Base-by-base conservation (phyloP, 106 monocot genomes). In the Vanilla planifolia region DNA sequence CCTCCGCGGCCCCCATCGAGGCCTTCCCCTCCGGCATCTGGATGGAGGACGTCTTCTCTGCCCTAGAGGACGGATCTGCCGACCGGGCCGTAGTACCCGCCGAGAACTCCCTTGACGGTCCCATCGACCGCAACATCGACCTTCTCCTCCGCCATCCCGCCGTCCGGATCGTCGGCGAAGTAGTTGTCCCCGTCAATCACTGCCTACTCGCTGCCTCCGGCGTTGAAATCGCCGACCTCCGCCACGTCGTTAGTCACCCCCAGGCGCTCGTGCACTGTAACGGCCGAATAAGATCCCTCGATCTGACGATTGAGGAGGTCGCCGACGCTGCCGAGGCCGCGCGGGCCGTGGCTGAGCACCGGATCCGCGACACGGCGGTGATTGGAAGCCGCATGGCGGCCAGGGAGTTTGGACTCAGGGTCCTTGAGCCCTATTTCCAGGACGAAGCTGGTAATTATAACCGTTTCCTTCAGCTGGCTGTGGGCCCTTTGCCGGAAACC, bases 61-160 rank as follows among this genome's bases (percentile, higher is more conserved):
- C 78, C 23, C 63, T 87, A 0, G 75, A 82, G 44, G 43, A 68
- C 37, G 37, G 73, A 16, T 65, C 64, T 8, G 86, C 81, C n/a
- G 81, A 86, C 60, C 81, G 69, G 19, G 86, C 86, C n/a, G 58
- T 86, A 26, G 75, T 86, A 10, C 86, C 86, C 6, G 71, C 74
- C 9, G 86, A 86, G 45, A 86, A 86, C 74, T 86, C 86, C 62
- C 10, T 86, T 40, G 86, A 86, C 55, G 86, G 86, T 1, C 67
- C 86, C 58, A 69, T 86, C 40, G 73, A 55, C 42, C 74, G 86
- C 36, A 86, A 86, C 51, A 55, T 86, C 40, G 86, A 86, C 23
- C 86, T 86, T 37, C 77, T 86, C 42, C 59, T 86, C 53, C 86
- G 86, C 30, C 78, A 86, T 61, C 70, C 67, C 16, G 48, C 27